Base-by-base conservation (phyloP, 2,329 filamentous ascomycete species). In the Microsporum canis region DNA sequence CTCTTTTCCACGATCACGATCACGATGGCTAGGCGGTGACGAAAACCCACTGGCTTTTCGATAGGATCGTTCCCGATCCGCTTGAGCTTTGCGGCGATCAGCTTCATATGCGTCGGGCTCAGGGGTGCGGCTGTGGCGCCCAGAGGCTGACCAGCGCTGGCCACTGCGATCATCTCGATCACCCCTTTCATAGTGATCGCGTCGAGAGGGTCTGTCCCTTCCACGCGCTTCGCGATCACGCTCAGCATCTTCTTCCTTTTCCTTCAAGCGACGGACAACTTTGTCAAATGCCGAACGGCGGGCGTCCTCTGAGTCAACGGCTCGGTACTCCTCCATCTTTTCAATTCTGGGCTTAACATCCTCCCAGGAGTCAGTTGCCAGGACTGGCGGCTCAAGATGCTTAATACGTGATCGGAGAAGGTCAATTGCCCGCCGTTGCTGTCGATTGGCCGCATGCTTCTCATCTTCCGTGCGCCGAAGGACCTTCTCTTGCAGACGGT, bases 91-190 rank as follows among this genome's bases (percentile, higher is more conserved):
- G 69, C 91, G 88, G 66, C 94, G 86, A 72, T 99, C 94, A 63
- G 91, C 94, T 75, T 97, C 94, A 74, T 99, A 99, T 23, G 89
- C 84, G 76, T 99, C 91, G 62, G 84, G 84, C 74, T 97, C 94
- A n/a, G 91, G 91, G 68, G 88, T 91, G 68, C 91, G 89, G 71
- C 89, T 95, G 68, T 84, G 83, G 68, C 89, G 81, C 66, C 78
- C 78, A 47, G 74, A 71, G 31, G 70, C 70, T 59, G 73, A 72
- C 51, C 51, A 55, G 53, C 72, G 69, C 62, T 74, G 69, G 49
- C 75, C 74, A 58, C 73, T 73, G 55, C 73, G 69, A 58, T 77
- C 66, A 56, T 71, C 68, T 41, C 63, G 61, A 17, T 65, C 65
- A 10, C 56, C 31, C 8, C 62, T 56, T 14, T 64, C 63, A 67